These are phyloP conservation scores for Rhizopogon rudus DNA, from an alignment of 768 basidiomycete genomes.

Conservation along the genomic window DNA sequence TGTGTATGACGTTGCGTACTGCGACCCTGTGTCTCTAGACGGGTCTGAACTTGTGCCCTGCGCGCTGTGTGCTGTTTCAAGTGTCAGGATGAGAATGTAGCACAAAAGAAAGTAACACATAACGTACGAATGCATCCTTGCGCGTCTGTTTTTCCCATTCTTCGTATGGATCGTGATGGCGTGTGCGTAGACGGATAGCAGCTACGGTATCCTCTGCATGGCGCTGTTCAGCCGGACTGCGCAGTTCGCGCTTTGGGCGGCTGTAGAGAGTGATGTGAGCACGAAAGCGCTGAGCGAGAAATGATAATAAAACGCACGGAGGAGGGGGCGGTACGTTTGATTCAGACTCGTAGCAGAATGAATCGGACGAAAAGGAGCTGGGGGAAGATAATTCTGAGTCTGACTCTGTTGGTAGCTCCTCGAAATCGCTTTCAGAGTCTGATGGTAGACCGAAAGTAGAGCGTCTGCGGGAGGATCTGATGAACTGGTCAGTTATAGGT, in stretches of 20 bases:
- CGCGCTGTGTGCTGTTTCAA: slow-evolving; percentile 33
- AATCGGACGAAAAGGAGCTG: slow-evolving; percentile 30
- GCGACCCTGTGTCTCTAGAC: slow-evolving; percentile 16
- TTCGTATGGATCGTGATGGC: slow-evolving; percentile 42
- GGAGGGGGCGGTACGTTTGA: slow-evolving; percentile 30
- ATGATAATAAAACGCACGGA: slow-evolving; percentile 27
- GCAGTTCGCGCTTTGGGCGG: slow-evolving; percentile 17
- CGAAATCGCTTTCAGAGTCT: slow-evolving; percentile 37
- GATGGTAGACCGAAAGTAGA: slow-evolving; percentile 54
- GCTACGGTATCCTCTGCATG: slow-evolving; percentile 41
- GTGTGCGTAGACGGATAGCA: slow-evolving; percentile 38
- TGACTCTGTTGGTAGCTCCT: slow-evolving; percentile 31
- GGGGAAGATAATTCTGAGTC: slow-evolving; percentile 22
- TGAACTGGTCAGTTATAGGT: not conserved
- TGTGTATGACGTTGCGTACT: slow-evolving; percentile 6
- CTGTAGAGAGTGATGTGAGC: slow-evolving; percentile 1
- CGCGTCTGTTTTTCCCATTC: slow-evolving; percentile 46
- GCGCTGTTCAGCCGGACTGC: slow-evolving; percentile 26
- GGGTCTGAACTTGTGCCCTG: slow-evolving; percentile 19
- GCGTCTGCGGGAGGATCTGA: slow-evolving; percentile 21
- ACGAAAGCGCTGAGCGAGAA: not conserved
- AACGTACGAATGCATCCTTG: slow-evolving; percentile 41
- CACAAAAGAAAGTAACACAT: not conserved
- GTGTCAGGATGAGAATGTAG: not conserved
- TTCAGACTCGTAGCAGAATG: slow-evolving; percentile 40